Percentiles rank a stretch among this genome's conserved stretches.
Evolutionary conservation across 306 rosid genomes (phyloP).

Genomic region (Astragalus glycyphyllos): DNA sequence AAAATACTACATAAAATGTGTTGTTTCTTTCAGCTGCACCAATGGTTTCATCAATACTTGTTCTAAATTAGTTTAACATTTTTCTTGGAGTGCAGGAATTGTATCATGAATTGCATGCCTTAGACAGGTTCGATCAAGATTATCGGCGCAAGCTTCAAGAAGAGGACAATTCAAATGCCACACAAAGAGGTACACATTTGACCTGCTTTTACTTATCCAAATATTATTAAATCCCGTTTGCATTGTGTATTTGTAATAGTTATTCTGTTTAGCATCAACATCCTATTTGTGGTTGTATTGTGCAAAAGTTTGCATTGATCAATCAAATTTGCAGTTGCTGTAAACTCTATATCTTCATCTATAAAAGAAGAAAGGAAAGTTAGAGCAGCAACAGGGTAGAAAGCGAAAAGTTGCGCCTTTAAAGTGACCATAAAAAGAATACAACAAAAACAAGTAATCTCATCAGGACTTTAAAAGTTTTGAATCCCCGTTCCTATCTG

Average conservation of each 20-base stretch:
- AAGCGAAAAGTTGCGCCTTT: constrained; percentile 7
- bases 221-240: not conserved
- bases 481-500: constrained; percentile 3
- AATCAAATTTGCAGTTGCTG: constrained; percentile 26
- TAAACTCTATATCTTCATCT: not conserved
- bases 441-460: constrained; percentile 16
- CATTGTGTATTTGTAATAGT: constrained; percentile 14
- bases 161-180: constrained; percentile 82
- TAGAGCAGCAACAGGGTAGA: not conserved
- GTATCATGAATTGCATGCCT: constrained; percentile 93
- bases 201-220: constrained; percentile 31
- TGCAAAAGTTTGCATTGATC: constrained; percentile 14
- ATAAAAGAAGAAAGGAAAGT: not conserved
- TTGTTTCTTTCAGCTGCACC: constrained; percentile 24
- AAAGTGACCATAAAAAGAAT: not conserved
- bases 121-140: constrained; percentile 98
- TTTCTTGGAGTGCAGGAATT: constrained; percentile 69
- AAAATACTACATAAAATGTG: not conserved
- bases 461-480: constrained; percentile 23
- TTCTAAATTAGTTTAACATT: constrained; percentile 27
- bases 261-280: constrained; percentile 28
- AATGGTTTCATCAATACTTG: constrained; percentile 18
- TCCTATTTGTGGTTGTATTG: constrained; percentile 29
- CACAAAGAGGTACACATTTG: constrained; percentile 76
- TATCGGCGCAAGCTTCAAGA: constrained; percentile 90